phyloP scores from a whole-genome alignment of 1,284 basidiomycete genomes.

The Puccinia sorghi region DNA sequence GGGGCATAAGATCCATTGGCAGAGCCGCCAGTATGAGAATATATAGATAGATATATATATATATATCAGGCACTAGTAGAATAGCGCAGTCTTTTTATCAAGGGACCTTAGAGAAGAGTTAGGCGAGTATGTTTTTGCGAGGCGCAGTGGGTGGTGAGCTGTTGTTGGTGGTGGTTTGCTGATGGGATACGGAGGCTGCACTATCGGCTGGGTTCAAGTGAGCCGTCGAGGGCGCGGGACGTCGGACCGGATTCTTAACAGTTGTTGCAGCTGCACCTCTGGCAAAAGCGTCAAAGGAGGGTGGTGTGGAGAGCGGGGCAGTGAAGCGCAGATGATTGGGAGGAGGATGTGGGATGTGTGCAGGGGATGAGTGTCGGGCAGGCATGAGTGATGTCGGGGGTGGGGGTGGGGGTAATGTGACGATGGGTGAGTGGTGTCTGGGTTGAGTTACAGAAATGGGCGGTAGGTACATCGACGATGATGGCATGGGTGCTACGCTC shows the following conservation, averaged over 20 bases:
- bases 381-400: slow-evolving; percentile 20
- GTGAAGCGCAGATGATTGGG: slow-evolving; percentile 30
- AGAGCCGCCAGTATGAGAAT: too few relatives aligned
- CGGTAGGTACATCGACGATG: slow-evolving; percentile 30
- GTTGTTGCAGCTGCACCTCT: slow-evolving; percentile 31
- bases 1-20: too few relatives aligned
- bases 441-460: slow-evolving; percentile 29
- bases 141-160: slow-evolving; percentile 11
- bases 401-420: slow-evolving; percentile 5
- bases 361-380: slow-evolving; percentile 13
- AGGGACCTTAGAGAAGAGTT: not conserved
- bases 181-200: not conserved
- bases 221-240: not conserved
- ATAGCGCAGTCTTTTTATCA: not conserved
- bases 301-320: slow-evolving; percentile 42
- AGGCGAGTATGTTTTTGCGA: slow-evolving; percentile 21
- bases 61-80: not conserved
- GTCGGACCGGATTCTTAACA: slow-evolving; percentile 10
- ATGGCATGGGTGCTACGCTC: slow-evolving; percentile 15
- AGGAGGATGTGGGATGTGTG: slow-evolving; percentile 21
- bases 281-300: slow-evolving; percentile 48
- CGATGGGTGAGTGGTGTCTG: slow-evolving; percentile 12
- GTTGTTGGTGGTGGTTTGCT: not conserved
- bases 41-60: too few relatives aligned
- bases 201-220: not conserved